Percentiles rank a stretch among this genome's conserved stretches.
phyloP scores from a whole-genome alignment of 768 basidiomycete genomes.

The Myochromella boudieri region DNA sequence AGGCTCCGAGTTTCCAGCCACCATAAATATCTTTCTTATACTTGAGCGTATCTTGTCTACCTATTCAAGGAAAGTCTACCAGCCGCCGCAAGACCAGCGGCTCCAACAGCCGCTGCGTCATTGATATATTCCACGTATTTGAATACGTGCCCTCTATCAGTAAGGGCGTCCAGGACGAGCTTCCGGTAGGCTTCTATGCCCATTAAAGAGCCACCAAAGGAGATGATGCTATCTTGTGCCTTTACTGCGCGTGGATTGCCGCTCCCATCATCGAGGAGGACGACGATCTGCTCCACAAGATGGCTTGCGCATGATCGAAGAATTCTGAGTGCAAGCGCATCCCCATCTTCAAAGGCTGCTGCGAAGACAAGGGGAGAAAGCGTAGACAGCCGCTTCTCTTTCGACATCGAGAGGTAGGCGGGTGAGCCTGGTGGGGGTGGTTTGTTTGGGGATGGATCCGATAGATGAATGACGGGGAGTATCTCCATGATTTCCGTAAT shows the following conservation, averaged over 20 bases:
- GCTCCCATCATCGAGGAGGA: conserved; percentile 42
- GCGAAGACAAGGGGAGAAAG: conserved; percentile 77
- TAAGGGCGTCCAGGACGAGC: conserved; percentile 55
- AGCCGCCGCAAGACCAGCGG: conserved; percentile 48
- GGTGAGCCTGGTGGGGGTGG: conserved; percentile 22
- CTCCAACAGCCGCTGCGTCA: conserved; percentile 69
- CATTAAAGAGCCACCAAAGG: conserved; percentile 78
- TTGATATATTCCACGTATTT: conserved; percentile 63
- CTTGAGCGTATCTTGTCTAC: too few relatives aligned
- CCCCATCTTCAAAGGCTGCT: conserved; percentile 68
- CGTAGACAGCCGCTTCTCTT: conserved; percentile 75
- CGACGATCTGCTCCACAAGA: conserved; percentile 60
- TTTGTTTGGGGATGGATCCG: conserved; percentile 44
- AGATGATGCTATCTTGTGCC: conserved; percentile 60
- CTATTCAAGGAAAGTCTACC: too few relatives aligned
- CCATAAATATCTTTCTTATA: too few relatives aligned
- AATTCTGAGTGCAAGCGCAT: conserved; percentile 64
- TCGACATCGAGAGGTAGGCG: conserved; percentile 33
- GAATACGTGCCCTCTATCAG: conserved; percentile 60
- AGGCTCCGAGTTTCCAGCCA: too few relatives aligned
- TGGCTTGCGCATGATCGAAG: conserved; percentile 48
- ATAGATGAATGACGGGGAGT: conserved; percentile 60
- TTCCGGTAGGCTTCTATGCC: conserved; percentile 61
- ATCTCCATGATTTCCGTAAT: conserved; percentile 61
- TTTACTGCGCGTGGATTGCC: conserved; percentile 36